Base-by-base conservation (phyloP, 1,284 basidiomycete species). In the Heterobasidion occidentale region DNA sequence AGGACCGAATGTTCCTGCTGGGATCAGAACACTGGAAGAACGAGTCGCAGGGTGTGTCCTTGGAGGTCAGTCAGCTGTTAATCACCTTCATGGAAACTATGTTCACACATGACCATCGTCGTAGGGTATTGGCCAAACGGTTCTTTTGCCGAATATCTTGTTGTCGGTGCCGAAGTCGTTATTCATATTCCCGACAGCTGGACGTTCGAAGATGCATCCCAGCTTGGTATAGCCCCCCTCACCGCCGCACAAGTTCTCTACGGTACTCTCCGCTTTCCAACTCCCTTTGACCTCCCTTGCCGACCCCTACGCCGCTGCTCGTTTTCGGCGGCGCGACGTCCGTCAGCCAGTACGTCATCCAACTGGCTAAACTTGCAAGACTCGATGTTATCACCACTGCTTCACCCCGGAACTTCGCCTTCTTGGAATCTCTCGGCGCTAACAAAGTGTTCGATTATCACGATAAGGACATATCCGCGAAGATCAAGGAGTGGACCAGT, bases 311-410 rank as follows among this genome's bases (percentile, higher is more conserved):
- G 7, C 62, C 59, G 2, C 58, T 75, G 44, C 64, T 74, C n/a
- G 63, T 74, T 8, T 74, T 70, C 68, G 68, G 67, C 5, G 72
- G 71, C 3, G 60, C 71, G 3, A 67, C 71, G 5, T 64, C 70
- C 0, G 67, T 69, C 33, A 72, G 74, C 2, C 66, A 68, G 14
- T 72, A 71, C 50, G 68, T 71, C 1, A 67, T 77, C 19, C 74
- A 77, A 61, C 64, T 77, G 19, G 73, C 75, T 7, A 70, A 69
- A 51, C 56, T 70, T 3, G 58, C 68, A 0, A 75, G 75, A 3
- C 66, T 73, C 57, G 62, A 64, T 12, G 71, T 77, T 34, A 63
- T 77, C 33, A 67, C 72, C 7, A 73, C 75, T 7, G 68, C 73
- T 9, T 75, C 74, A 7, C 64, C 68, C 2, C 61, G 62, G 51